phyloP scores from a whole-genome alignment of 345 rosid species.

The Brassica rapa region DNA sequence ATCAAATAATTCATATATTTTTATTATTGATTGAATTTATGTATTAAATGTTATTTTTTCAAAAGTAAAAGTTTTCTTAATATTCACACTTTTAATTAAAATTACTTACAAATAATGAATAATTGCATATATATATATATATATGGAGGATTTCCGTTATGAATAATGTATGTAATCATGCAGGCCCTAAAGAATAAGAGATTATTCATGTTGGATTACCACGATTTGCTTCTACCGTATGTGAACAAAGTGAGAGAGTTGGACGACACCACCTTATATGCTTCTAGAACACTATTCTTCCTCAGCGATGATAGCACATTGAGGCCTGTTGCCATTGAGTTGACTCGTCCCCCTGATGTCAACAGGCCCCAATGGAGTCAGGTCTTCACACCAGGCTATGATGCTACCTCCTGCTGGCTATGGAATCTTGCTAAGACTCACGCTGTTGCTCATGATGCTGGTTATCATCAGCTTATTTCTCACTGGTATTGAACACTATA shows the following conservation, averaged over 20 bases:
- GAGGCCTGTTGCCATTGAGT: conserved; percentile 66
- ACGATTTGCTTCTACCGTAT: conserved; percentile 52
- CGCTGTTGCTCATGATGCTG: conserved; percentile 62
- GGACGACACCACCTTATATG: conserved; percentile 55
- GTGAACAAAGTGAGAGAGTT: conserved; percentile 63
- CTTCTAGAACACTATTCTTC: conserved; percentile 69
- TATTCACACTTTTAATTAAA: too few species aligned
- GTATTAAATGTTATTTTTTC: too few species aligned
- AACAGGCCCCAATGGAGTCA: conserved; percentile 67
- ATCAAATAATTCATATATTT: too few species aligned
- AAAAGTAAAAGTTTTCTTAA: too few species aligned
- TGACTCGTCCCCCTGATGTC: conserved; percentile 54
- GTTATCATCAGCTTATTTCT: conserved; percentile 66
- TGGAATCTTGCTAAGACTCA: conserved; percentile 83
- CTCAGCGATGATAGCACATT: conserved; percentile 53
- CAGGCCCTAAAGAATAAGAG: conserved; percentile 31
- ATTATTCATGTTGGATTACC: conserved; percentile 39
- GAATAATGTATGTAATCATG: neutral
- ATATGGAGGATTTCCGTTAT: neutral
- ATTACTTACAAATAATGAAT: neutral
- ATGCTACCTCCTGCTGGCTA: conserved; percentile 60
- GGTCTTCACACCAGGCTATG: conserved; percentile 47
- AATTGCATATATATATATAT: neutral
- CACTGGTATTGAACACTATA: conserved; percentile 55
- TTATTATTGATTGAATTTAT: too few species aligned